phyloP scores from a whole-genome alignment of 2,329 filamentous ascomycete genomes.

The Venturia effusa region DNA sequence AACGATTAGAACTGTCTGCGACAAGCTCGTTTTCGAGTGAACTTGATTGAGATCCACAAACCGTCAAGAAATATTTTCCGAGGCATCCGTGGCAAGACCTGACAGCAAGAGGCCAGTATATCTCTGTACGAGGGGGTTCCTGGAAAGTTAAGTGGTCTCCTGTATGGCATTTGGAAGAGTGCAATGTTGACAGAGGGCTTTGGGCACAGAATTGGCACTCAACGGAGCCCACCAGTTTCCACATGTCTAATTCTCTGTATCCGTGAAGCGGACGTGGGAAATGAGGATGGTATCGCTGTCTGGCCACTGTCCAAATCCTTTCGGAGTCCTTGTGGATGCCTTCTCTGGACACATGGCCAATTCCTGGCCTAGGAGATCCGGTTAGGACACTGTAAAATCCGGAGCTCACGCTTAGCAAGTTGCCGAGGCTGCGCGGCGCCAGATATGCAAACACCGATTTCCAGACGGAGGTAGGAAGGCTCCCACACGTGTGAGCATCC shows the following conservation, averaged over 20 bases:
- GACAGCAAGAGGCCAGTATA: slow-evolving; percentile 62
- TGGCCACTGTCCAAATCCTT: slow-evolving; percentile 59
- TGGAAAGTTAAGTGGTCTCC: slow-evolving; percentile 30
- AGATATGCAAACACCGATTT: slow-evolving; percentile 59
- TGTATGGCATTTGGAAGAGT: slow-evolving; percentile 29
- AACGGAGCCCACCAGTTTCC: slow-evolving; percentile 53
- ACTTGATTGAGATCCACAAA: slow-evolving; percentile 29
- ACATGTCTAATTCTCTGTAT: slow-evolving; percentile 65
- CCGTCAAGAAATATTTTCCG: slow-evolving; percentile 50
- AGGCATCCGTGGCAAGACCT: slow-evolving; percentile 59
- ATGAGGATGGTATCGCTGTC: slow-evolving; percentile 52
- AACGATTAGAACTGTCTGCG: slow-evolving; percentile 56
- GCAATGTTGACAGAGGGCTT: slow-evolving; percentile 19
- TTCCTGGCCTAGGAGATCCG: slow-evolving; percentile 12
- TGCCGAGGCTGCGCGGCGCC: slow-evolving; percentile 52
- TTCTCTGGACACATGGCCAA: slow-evolving; percentile 17
- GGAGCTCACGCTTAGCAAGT: slow-evolving; percentile 56
- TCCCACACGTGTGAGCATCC: slow-evolving; percentile 18
- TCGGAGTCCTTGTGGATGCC: slow-evolving; percentile 45
- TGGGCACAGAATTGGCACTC: slow-evolving; percentile 59
- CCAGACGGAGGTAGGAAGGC: slow-evolving; percentile 54
- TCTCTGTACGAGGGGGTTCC: slow-evolving; percentile 47
- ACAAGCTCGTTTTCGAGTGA: slow-evolving; percentile 6
- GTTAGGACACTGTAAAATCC: slow-evolving; percentile 45
- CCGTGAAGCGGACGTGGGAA: slow-evolving; percentile 58